phyloP scores from a whole-genome alignment of 2,329 filamentous ascomycete species.

The Penicillium carneum region DNA sequence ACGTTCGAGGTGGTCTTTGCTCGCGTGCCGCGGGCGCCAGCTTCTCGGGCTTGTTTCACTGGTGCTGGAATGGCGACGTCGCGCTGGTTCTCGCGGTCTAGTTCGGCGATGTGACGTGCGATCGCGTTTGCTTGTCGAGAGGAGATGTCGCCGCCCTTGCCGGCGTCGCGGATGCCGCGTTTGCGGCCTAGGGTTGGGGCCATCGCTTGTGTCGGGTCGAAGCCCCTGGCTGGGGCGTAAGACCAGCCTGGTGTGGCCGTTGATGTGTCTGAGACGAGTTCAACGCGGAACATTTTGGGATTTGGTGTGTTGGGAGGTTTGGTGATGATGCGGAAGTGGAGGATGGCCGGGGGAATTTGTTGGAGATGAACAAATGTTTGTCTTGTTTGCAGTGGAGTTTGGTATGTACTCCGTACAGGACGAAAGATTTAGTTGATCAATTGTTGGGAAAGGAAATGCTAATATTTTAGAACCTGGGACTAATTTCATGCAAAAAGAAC shows the following conservation, averaged over 20 bases:
- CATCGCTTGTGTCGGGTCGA: constrained; percentile 64
- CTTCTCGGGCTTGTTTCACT: constrained; percentile 58
- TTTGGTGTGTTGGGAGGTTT: constrained; percentile 1
- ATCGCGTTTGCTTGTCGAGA: constrained; percentile 84
- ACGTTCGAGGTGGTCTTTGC: constrained; percentile 57
- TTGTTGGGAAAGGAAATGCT: neutral
- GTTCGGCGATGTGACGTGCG: constrained; percentile 78
- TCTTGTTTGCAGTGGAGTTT: constrained; percentile 27
- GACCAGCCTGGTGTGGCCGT: constrained; percentile 85
- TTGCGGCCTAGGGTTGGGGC: constrained; percentile 68
- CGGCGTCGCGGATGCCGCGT: constrained; percentile 69
- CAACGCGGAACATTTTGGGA: constrained; percentile 70
- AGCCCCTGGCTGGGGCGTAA: constrained; percentile 79
- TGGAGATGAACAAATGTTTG: constrained; percentile 29
- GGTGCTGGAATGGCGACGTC: constrained; percentile 76
- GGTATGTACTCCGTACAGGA: neutral
- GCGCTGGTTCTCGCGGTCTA: constrained; percentile 79
- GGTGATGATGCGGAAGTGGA: constrained; percentile 21
- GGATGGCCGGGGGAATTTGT: neutral
- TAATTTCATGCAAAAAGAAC: constrained; percentile 1
- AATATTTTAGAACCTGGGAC: constrained; percentile 2
- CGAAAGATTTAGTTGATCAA: neutral
- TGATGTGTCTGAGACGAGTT: constrained; percentile 77
- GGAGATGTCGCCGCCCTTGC: constrained; percentile 69
- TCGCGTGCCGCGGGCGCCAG: constrained; percentile 44